These are phyloP conservation scores for Wickerhamomyces bovis DNA, from an alignment of 805 yeast genomes.

Conservation along the genomic window DNA sequence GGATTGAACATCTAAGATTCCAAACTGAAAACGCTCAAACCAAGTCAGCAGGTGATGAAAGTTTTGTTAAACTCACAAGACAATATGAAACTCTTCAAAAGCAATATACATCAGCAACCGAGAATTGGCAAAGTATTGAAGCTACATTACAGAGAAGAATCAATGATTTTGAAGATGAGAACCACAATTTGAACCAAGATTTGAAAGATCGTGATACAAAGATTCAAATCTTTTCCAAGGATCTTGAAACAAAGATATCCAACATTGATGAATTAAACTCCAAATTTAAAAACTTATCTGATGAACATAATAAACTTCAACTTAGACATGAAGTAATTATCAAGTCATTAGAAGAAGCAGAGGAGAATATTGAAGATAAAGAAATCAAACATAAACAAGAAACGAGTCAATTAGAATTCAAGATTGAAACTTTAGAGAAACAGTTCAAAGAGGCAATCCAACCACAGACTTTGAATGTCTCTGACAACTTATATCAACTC, in stretches of 20 bases:
- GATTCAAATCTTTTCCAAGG: conserved; percentile 25
- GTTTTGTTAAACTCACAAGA: conserved; percentile 35
- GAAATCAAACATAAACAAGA: conserved; percentile 14
- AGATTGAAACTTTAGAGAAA: conserved; percentile 15
- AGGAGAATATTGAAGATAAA: conserved; percentile 19
- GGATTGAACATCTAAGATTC: conserved; percentile 61
- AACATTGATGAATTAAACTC: conserved; percentile 16
- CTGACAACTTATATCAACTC: conserved; percentile 3
- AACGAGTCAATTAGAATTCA: conserved; percentile 13
- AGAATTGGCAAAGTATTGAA: conserved; percentile 81
- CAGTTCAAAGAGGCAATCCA: conserved; percentile 12
- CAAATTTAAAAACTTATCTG: conserved; percentile 17
- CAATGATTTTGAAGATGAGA: conserved; percentile 37
- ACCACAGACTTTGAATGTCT: conserved; percentile 12
- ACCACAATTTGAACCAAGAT: conserved; percentile 31
- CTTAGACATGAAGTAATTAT: conserved; percentile 17
- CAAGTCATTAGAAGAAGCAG: conserved; percentile 22
- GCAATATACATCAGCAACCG: conserved; percentile 71
- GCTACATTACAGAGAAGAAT: conserved; percentile 49
- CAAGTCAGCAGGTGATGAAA: conserved; percentile 29
- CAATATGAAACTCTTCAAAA: conserved; percentile 55
- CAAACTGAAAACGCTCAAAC: conserved; percentile 46
- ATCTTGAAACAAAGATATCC: conserved; percentile 23
- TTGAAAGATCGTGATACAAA: conserved; percentile 21
- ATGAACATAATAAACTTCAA: conserved; percentile 22